These are phyloP conservation scores for Chlorociboria aeruginascens DNA, from an alignment of 495 filamentous ascomycete species.

Conservation along the genomic window DNA sequence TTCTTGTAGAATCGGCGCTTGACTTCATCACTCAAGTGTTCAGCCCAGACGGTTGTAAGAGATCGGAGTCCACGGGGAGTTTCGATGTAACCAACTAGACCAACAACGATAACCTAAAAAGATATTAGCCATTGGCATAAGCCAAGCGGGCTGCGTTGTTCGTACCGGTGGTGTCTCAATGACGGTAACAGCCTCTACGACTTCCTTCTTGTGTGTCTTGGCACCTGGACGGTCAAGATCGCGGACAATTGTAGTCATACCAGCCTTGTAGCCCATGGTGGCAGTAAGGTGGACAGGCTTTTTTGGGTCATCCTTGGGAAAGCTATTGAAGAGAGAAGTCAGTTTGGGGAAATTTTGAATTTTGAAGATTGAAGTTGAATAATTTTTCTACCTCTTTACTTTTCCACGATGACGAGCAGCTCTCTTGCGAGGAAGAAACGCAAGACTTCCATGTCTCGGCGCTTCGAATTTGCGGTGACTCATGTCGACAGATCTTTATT, in stretches of 20 bases:
- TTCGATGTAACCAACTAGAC: conserved; percentile 99
- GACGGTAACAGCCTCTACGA: conserved; percentile 97
- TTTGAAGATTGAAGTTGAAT: neutral
- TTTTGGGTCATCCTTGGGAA: conserved; percentile 99
- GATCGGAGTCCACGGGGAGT: conserved; percentile 99
- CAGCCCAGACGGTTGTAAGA: conserved; percentile 98
- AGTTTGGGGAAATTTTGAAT: neutral
- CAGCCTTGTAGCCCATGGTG: conserved; percentile 99
- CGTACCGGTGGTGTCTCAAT: conserved; percentile 99
- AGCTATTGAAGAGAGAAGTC: conserved; percentile 44
- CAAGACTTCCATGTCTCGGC: conserved; percentile 95
- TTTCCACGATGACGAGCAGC: conserved; percentile 92
- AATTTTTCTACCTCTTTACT: conserved; percentile 77
- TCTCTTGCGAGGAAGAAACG: conserved; percentile 94
- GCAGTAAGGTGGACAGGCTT: conserved; percentile 98
- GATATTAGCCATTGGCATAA: conserved; percentile 49
- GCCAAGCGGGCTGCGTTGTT: conserved; percentile 49
- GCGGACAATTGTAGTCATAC: conserved; percentile 99
- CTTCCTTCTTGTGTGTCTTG: conserved; percentile 99
- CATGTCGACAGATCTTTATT: neutral
- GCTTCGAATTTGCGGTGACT: conserved; percentile 72
- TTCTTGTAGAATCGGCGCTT: conserved; percentile 99
- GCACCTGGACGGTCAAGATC: conserved; percentile 98
- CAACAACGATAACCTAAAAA: conserved; percentile 90
- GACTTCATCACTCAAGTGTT: conserved; percentile 96